These are phyloP conservation scores for Fusarium poae DNA, from an alignment of 2,329 filamentous ascomycete genomes.

Conservation along the genomic window DNA sequence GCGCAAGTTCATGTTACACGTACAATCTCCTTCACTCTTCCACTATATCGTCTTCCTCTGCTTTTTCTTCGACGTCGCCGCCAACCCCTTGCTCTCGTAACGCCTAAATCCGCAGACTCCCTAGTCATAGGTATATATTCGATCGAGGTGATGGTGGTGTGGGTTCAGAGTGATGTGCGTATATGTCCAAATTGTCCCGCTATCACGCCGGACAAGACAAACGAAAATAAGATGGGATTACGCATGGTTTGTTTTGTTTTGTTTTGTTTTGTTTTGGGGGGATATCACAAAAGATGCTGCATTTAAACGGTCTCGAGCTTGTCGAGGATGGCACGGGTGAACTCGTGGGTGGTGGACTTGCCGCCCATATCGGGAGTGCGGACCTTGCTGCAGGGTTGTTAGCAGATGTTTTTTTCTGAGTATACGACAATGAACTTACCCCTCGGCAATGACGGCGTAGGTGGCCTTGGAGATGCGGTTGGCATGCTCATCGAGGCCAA, in stretches of 20 bases:
- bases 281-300: constrained; percentile 45
- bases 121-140: constrained; percentile 41
- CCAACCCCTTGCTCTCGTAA: constrained; percentile 30
- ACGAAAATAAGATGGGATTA: constrained; percentile 32
- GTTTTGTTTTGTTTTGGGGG: constrained; percentile 19
- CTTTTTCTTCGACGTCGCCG: constrained; percentile 26
- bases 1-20: constrained; percentile 47
- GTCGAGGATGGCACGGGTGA: constrained; percentile 92
- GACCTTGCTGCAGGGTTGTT: constrained; percentile 72
- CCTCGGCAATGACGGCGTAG: constrained; percentile 85
- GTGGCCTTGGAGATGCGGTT: constrained; percentile 95
- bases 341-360: constrained; percentile 88
- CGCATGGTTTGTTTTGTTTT: constrained; percentile 39
- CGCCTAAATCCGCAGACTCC: constrained; percentile 41
- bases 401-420: constrained; percentile 49
- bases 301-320: constrained; percentile 87
- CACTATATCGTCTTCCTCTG: constrained; percentile 25
- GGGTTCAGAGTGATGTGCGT: constrained; percentile 15
- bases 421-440: constrained; percentile 68
- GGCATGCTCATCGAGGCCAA: constrained; percentile 97
- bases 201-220: constrained; percentile 17
- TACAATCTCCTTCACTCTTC: constrained; percentile 41
- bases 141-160: constrained; percentile 37
- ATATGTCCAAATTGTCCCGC: constrained; percentile 25
- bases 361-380: constrained; percentile 98